Evolutionary conservation across 495 filamentous ascomycete genomes (phyloP), one percentile per base, ranked within the genome.

Genomic region (Tuber borchii): DNA sequence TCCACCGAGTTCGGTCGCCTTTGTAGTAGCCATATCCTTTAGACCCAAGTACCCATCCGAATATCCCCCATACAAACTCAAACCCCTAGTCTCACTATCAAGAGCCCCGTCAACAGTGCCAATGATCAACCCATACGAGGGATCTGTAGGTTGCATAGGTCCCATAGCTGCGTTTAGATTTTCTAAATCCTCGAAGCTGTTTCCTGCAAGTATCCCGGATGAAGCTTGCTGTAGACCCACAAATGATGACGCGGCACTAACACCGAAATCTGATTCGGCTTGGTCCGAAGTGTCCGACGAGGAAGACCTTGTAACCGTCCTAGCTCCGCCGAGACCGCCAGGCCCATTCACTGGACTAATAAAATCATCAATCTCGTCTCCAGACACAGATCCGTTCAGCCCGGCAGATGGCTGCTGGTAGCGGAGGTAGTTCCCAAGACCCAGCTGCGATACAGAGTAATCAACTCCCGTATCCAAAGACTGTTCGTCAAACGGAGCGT

Each of bases 231-330:
- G 81, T 22, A 83, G 70, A 45, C 78, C 81, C 10, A 83, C 77
- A 51, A 73, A 83, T 31, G 81, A 83, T 42, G 81, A 81, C 48
- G 81, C 78, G 16, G 81, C 78, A 46, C 81, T 83, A 71, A 82
- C 69, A 69, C 80, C 78, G 51, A 82, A 83, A n/a, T 83, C 81
- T 43, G 80, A 82, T 71, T 82, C 81, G 61, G 75, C 81, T 73
- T 82, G 81, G 74, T 83, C 81, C 10, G 81, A 83, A 26, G 81
- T 79, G 68, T 79, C 80, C 71, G 81, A 83, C 61, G 81, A 82
- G 37, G 81, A 78, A 45, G 78, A 75, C 34, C 81, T 77, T 71
- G 79, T 83, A 40, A 71, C 69, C 44, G 72, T 77, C 43, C 73
- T 73, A 46, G 80, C 80, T n/a, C 73, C 73, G 65, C 74, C 77